phyloP scores from a whole-genome alignment of 345 rosid species.

The Mallotus nudiflorus region DNA sequence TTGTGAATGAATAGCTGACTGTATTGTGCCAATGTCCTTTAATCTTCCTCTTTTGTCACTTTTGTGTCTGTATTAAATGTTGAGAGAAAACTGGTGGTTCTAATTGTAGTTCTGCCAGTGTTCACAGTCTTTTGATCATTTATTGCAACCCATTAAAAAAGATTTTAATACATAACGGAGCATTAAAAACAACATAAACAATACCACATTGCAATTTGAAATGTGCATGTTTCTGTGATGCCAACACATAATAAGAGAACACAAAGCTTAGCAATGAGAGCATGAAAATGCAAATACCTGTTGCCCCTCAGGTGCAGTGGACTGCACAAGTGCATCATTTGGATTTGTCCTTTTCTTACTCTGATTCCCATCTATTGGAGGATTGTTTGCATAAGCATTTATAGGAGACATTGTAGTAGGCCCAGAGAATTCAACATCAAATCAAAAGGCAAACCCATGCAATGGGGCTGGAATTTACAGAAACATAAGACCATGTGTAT shows the following conservation, averaged over 20 bases:
- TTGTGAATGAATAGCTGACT: too few relatives aligned
- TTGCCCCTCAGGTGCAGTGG: conserved; percentile 98
- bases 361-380: conserved; percentile 47
- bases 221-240: background rate
- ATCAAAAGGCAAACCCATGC: conserved; percentile 99
- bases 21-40: too few relatives aligned
- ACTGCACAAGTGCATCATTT: conserved; percentile 63
- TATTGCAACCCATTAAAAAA: too few relatives aligned
- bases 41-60: too few relatives aligned
- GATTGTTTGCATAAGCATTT: conserved; percentile 35
- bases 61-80: too few relatives aligned
- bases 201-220: background rate
- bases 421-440: conserved; percentile 81
- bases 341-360: conserved; percentile 71
- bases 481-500: conserved; percentile 12
- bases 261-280: background rate
- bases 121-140: too few relatives aligned
- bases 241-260: background rate
- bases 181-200: background rate
- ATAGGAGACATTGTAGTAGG: conserved; percentile 47
- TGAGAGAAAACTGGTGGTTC: too few relatives aligned
- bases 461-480: conserved; percentile 67
- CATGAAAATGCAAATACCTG: conserved; percentile 51
- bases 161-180: too few relatives aligned
- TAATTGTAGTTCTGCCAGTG: too few relatives aligned